Base-by-base conservation (phyloP, 164 flowering plant genomes). In the Chimonanthus salicifolius region DNA sequence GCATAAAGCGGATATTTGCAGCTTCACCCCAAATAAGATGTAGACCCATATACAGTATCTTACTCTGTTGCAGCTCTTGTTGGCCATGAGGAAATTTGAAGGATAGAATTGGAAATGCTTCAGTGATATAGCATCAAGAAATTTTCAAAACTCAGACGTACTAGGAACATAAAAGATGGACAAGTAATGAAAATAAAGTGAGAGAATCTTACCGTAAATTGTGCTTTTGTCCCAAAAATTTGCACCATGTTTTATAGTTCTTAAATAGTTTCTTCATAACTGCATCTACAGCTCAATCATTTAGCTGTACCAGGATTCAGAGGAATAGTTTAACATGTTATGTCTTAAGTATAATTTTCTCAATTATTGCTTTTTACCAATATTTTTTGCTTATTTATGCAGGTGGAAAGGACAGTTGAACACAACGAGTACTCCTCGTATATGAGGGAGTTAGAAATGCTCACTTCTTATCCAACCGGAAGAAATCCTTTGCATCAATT, bases 11-110 rank as follows among this genome's bases (percentile, higher is more conserved):
- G 69, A 94, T 79, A 84, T 96, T 96, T 49, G 97, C 98, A 77
- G 99, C 98, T 84, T 96, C 99, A 68, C 99, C 99, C 97, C 98
- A 96, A 15, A 96, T 90, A 63, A 94, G 95, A 83, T 92, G 87
- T 10, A 96, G 87, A 47, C 98, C 99, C 96, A 96, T 96, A 80
- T 96, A 94, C 5, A 96, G 85, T 66, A 94, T 87, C 82, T 94
- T 96, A 64, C 98, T 81, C 78, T 94, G 98, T 66, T 94, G 97
- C 69, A 91, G 80, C 78, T 94, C 99, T 77, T 81, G 97, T 68
- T 87, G 87, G 20, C 85, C 92, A 82, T 92, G 91, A 72, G 99
- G 97, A 54, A 94, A 90, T 81, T 98, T 96, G 80, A 18, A 73
- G 44, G 49, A 67, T 33, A 74, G 49, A 8, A 74, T 18, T 44